Evolutionary conservation across 2,329 filamentous ascomycete species (phyloP).

Genomic region (Dactylellina sp.): DNA sequence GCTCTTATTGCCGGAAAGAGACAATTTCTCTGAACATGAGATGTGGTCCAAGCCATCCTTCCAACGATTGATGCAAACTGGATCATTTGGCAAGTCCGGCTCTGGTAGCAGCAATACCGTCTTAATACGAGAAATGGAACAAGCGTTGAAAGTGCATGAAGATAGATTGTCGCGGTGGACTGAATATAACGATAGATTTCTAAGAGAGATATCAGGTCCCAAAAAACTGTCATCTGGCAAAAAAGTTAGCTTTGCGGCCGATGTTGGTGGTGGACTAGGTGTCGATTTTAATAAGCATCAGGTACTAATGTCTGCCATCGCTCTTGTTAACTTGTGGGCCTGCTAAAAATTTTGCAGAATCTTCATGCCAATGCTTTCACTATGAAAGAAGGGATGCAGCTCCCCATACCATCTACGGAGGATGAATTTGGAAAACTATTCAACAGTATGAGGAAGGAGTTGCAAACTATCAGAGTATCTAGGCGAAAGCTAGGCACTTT

Average conservation of each 20-base stretch:
- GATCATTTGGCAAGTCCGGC: constrained; percentile 43
- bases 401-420: constrained; percentile 46
- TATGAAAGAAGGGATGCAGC: constrained; percentile 46
- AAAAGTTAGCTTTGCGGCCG: constrained; percentile 53
- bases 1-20: constrained; percentile 57
- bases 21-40: constrained; percentile 58
- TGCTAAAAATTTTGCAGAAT: constrained; percentile 30
- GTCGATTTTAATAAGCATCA: constrained; percentile 54
- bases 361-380: constrained; percentile 50
- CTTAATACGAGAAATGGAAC: constrained; percentile 58
- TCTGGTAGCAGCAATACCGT: constrained; percentile 20
- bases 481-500: constrained; percentile 46
- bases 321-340: not conserved
- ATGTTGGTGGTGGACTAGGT: constrained; percentile 50
- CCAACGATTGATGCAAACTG: constrained; percentile 57
- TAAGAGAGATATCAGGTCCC: constrained; percentile 36
- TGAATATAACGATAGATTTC: constrained; percentile 42
- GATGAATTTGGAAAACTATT: constrained; percentile 53
- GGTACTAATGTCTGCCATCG: constrained; percentile 5
- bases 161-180: constrained; percentile 35
- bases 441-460: constrained; percentile 52
- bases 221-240: constrained; percentile 30
- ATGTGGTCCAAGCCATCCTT: constrained; percentile 59
- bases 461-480: constrained; percentile 53
- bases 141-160: constrained; percentile 40